These are phyloP conservation scores for Arxiozyma telluris DNA, from an alignment of 1,139 yeast genomes.

Conservation along the genomic window DNA sequence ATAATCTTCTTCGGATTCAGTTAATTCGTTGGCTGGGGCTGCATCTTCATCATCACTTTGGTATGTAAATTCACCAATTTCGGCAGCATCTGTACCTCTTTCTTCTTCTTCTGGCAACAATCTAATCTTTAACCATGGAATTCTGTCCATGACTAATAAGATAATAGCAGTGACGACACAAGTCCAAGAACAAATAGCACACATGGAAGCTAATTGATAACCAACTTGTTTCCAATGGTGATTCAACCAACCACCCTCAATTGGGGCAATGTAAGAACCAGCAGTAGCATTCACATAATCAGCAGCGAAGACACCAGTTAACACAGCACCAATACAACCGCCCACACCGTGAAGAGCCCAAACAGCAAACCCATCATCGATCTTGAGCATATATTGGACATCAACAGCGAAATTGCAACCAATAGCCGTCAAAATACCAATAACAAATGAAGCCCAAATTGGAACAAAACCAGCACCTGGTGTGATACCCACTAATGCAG, in stretches of 20 bases:
- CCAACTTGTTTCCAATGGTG: conserved; percentile 86
- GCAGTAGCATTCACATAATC: conserved; percentile 80
- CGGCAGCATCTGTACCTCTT: conserved; percentile 78
- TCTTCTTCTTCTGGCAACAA: conserved; percentile 85
- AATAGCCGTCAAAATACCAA: conserved; percentile 72
- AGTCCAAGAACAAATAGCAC: conserved; percentile 71
- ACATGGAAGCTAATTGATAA: conserved; percentile 81
- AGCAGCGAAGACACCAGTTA: conserved; percentile 91
- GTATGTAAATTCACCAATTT: conserved; percentile 80
- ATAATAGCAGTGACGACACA: conserved; percentile 67
- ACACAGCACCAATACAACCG: conserved; percentile 72
- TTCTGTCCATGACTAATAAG: conserved; percentile 61
- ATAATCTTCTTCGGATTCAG: conserved; percentile 63
- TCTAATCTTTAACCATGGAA: conserved; percentile 78
- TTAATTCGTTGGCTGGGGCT: conserved; percentile 50
- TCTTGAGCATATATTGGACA: conserved; percentile 57
- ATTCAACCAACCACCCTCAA: conserved; percentile 89
- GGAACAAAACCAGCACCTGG: conserved; percentile 98
- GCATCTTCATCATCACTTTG: conserved; percentile 67
- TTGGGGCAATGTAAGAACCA: conserved; percentile 49
- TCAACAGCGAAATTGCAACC: conserved; percentile 81
- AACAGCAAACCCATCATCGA: conserved; percentile 94
- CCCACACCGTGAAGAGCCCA: conserved; percentile 93
- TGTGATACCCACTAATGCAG: conserved; percentile 91
- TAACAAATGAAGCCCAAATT: conserved; percentile 74